phyloP scores from a whole-genome alignment of 345 rosid genomes.

The Erucastrum elatum region DNA sequence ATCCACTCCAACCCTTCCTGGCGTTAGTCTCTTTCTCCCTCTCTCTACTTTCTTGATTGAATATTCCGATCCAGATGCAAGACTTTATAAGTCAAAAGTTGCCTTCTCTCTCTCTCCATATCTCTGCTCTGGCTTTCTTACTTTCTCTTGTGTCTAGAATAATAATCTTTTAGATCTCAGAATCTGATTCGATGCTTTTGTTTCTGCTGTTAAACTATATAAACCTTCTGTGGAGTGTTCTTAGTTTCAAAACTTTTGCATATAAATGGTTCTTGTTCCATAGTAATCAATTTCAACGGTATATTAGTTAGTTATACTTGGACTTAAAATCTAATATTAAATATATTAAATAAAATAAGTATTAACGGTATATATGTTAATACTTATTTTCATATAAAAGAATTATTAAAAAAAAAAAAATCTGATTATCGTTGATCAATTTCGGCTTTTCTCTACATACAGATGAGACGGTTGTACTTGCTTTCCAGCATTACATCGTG shows the following conservation, averaged over 20 bases:
- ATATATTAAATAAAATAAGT: background rate
- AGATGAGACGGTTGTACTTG: conserved; percentile 71
- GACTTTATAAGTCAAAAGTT: conserved; percentile 31
- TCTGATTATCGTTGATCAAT: background rate
- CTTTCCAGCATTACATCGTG: conserved; percentile 93
- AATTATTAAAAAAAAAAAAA: background rate
- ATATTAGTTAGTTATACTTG: background rate
- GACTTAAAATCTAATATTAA: background rate
- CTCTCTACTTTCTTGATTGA: conserved; percentile 1
- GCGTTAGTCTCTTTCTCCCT: conserved; percentile 66
- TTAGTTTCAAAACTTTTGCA: background rate
- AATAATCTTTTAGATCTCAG: conserved; percentile 35
- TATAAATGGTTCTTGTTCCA: background rate
- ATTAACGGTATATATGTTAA: background rate
- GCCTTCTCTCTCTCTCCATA: conserved; percentile 11
- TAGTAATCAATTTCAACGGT: background rate
- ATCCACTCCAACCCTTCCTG: conserved; percentile 97
- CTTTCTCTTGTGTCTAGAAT: background rate
- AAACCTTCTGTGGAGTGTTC: background rate
- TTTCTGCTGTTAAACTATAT: background rate
- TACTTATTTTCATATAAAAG: background rate
- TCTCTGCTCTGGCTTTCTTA: background rate
- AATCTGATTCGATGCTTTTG: conserved; percentile 28
- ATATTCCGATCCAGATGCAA: conserved; percentile 29
- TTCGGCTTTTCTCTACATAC: conserved; percentile 34